Conservation (phyloP, 108 stramenopile species). For the Cylindrotheca fusiformis region DNA sequence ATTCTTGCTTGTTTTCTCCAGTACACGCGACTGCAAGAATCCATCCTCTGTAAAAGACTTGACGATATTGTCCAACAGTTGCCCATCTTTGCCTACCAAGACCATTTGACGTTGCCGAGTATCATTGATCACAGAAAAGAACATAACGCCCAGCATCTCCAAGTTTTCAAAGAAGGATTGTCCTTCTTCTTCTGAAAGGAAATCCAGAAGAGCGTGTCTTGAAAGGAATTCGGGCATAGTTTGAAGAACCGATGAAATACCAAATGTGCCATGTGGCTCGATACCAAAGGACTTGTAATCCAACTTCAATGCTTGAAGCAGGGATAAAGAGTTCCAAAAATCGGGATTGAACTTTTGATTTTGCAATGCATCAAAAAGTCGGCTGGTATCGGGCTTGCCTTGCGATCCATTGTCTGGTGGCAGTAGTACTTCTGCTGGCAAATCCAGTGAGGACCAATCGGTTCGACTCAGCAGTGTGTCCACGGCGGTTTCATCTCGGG, state of each 20-base stretch:
- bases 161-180: conserved; percentile 2
- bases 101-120: conserved; percentile 18
- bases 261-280: conserved; percentile 35
- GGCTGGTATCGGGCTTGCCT: conserved; percentile 29
- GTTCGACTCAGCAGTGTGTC: conserved; percentile 39
- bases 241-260: conserved; percentile 69
- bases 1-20: not conserved
- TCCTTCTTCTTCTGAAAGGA: conserved; percentile 4
- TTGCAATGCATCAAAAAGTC: conserved; percentile 57
- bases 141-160: conserved; percentile 46
- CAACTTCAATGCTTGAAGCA: conserved; percentile 51
- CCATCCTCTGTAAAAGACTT: conserved; percentile 4
- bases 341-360: conserved; percentile 61
- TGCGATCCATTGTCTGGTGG: not conserved
- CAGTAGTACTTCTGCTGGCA: conserved; percentile 2
- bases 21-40: conserved; percentile 6
- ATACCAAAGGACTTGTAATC: conserved; percentile 69
- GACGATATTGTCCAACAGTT: not conserved
- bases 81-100: conserved; percentile 15
- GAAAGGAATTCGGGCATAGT: conserved; percentile 25
- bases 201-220: conserved; percentile 12
- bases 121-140: conserved; percentile 35
- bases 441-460: conserved; percentile 31
- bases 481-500: conserved; percentile 61
- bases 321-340: conserved; percentile 63